phyloP scores from a whole-genome alignment of 2,329 filamentous ascomycete genomes.

The Exophiala viscosa region DNA sequence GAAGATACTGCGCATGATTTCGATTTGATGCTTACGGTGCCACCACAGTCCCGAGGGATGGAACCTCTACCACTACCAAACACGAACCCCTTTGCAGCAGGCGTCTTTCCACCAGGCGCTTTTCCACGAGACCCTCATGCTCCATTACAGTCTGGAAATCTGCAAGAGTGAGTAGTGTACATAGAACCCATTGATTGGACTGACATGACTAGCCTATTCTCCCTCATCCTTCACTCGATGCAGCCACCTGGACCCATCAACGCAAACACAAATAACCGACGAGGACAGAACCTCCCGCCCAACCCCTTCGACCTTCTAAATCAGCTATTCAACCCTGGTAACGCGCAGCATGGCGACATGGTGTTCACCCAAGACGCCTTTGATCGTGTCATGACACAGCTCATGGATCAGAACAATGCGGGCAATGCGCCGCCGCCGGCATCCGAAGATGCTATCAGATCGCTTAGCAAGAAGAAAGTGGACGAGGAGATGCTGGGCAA shows the following conservation, averaged over 20 bases:
- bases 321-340: slow-evolving; percentile 37
- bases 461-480: slow-evolving; percentile 67
- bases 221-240: slow-evolving; percentile 25
- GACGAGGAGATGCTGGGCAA: slow-evolving; percentile 65
- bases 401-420: slow-evolving; percentile 76
- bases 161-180: slow-evolving; percentile 22
- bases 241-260: slow-evolving; percentile 4
- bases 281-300: slow-evolving; percentile 12
- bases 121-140: background rate
- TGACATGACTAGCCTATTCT: slow-evolving; percentile 18
- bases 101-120: background rate
- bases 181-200: background rate
- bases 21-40: slow-evolving; percentile 8
- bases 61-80: background rate
- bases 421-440: slow-evolving; percentile 79
- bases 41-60: slow-evolving; percentile 10
- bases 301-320: slow-evolving; percentile 47
- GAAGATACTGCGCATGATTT: slow-evolving; percentile 8
- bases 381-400: slow-evolving; percentile 77
- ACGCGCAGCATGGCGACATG: slow-evolving; percentile 63
- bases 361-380: slow-evolving; percentile 89
- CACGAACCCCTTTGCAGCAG: slow-evolving; percentile 7
- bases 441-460: slow-evolving; percentile 67
- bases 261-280: slow-evolving; percentile 2
- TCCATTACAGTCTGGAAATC: slow-evolving; percentile 10